Evolutionary conservation across 129 eudicot genomes (phyloP).

Genomic region (Ambrosia artemisiifolia): DNA sequence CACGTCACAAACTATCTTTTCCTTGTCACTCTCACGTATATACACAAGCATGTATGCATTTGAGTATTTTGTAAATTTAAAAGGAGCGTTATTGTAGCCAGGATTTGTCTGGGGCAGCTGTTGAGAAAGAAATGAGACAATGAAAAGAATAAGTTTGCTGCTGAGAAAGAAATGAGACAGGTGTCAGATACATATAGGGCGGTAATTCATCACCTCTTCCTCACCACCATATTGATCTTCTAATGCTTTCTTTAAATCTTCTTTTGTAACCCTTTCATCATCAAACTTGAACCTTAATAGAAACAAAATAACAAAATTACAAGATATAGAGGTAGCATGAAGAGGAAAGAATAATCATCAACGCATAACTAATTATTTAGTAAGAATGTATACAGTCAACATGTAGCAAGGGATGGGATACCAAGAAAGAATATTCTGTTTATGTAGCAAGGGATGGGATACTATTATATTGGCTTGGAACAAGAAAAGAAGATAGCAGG

Average conservation of each 20-base stretch:
- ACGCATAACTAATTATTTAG: background rate
- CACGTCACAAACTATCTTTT: slow-evolving; percentile 83
- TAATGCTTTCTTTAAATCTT: slow-evolving; percentile 75
- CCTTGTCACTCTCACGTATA: slow-evolving; percentile 92
- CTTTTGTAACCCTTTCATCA: slow-evolving; percentile 94
- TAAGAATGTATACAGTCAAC: background rate
- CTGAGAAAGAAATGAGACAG: background rate
- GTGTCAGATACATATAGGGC: background rate
- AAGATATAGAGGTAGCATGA: slow-evolving; percentile 12
- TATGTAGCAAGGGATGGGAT: too few relatives aligned
- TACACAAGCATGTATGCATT: slow-evolving; percentile 99
- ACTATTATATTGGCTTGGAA: background rate
- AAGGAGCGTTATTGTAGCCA: slow-evolving; percentile 76
- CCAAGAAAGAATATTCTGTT: background rate
- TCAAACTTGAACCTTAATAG: slow-evolving; percentile 81
- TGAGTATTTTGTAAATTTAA: slow-evolving; percentile 88
- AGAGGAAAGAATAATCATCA: background rate
- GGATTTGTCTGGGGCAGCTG: slow-evolving; percentile 95
- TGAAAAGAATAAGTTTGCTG: background rate
- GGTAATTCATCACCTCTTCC: slow-evolving; percentile 66
- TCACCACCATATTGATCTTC: slow-evolving; percentile 98
- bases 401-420: background rate
- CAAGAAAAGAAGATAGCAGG: background rate
- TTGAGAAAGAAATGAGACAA: slow-evolving; percentile 17
- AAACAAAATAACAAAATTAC: slow-evolving; percentile 9